A percentile compares a stretch with the other conserved stretches of the same genome.
phyloP scores from a whole-genome alignment of 208 protist genomes.

The Trypanosoma melophagium region DNA sequence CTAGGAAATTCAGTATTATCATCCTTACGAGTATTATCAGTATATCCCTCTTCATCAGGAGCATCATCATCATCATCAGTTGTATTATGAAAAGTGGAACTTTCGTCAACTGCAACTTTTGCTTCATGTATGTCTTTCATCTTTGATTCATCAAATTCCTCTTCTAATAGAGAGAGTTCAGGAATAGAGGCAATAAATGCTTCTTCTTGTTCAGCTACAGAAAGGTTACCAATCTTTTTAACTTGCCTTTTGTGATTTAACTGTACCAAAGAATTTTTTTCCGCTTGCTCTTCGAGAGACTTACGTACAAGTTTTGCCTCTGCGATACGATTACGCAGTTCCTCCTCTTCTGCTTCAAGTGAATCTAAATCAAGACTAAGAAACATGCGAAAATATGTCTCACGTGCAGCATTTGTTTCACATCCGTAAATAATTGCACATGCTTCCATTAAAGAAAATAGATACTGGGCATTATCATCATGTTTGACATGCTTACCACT shows the following conservation, averaged over 20 bases:
- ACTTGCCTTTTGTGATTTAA: too few relatives aligned
- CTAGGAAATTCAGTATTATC: not conserved
- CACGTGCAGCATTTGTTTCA: conserved; percentile 50
- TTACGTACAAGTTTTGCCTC: conserved; percentile 35
- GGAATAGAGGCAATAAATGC: conserved; percentile 26
- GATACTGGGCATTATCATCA: conserved; percentile 44
- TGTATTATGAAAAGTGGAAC: too few relatives aligned
- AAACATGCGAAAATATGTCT: conserved; percentile 73
- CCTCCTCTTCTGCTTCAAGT: conserved; percentile 52
- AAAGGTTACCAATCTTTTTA: too few relatives aligned
- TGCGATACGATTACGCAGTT: conserved; percentile 37
- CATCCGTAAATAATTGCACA: conserved; percentile 85
- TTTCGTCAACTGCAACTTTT: too few relatives aligned
- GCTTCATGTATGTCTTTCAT: not conserved
- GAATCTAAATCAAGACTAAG: conserved; percentile 66
- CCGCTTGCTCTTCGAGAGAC: not conserved
- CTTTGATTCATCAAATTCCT: not conserved
- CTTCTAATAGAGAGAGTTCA: conserved; percentile 23
- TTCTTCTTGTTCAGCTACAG: conserved; percentile 14
- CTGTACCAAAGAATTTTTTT: too few relatives aligned
- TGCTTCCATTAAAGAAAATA: conserved; percentile 89
- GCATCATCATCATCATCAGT: not conserved
- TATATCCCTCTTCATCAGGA: not conserved
- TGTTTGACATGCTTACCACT: not conserved
- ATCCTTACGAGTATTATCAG: not conserved